Evolutionary conservation across 441 rosid genomes (phyloP), one percentile per base, ranked within the genome.

Genomic region (Gossypium trilobum): DNA sequence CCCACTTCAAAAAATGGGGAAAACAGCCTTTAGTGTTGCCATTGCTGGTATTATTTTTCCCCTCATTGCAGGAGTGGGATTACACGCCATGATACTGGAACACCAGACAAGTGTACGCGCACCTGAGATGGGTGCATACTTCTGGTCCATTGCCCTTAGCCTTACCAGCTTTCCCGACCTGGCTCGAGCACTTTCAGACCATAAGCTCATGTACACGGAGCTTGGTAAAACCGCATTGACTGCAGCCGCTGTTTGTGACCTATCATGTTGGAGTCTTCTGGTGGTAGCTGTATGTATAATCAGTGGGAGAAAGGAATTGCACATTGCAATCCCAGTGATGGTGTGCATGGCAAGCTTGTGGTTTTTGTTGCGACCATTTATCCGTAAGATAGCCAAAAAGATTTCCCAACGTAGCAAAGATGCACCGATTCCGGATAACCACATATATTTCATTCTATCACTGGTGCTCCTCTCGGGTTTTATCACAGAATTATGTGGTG

Each of bases 401-500:
- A 76, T 64, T 13, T 64, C 51, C 1, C 42, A n/a, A 16, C 23
- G 75, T 7, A 17, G 42, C 54, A 42, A 61, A 3, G 33, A 5
- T 0, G 6, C 74, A 8, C 52, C 70, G 1, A 8, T 39, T 2
- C 6, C 54, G 16, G 87, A 86, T 39, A 5, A 31, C 0, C 78
- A 82, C 11, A 70, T 81, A 0, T 68, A 50, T 17, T 71, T 67
- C 52, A 46, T 86, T 48, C 67, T 88, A 1, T 56, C 74, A 0
- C 83, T 74, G 3, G 87, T 82, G 4, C 51, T 75, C 1, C n/a
- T 81, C 0, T 85, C 74, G 2, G 85, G 87, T 4, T 78, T 80
- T 7, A 62, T 85, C 10, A 75, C 89, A 0, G 89, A 85, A 14
- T 77, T 83, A 3, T 75, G 82, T 3, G 88, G 91, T 4, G 63